Percentiles rank a stretch among this genome's conserved stretches.
Evolutionary conservation across 2,329 filamentous ascomycete species (phyloP).

Genomic region (Apiospora arundinis): DNA sequence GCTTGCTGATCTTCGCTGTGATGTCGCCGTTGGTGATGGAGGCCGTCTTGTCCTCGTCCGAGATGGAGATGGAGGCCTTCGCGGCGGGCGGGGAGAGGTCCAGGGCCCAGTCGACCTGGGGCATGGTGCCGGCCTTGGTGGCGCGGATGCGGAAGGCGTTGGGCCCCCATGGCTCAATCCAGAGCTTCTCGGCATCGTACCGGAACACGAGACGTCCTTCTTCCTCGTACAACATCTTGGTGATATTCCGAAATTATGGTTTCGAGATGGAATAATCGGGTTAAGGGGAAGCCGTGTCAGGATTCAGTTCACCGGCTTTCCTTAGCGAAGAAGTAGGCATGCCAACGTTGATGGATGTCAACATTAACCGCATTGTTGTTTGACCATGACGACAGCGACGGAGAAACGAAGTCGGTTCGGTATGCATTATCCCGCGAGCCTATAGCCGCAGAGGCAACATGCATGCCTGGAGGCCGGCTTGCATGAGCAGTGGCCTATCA

Average conservation of each 20-base stretch:
- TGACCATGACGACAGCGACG: not conserved
- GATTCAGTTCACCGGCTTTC: too few relatives aligned
- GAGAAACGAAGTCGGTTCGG: not conserved
- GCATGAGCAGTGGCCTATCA: not conserved
- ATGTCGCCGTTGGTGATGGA: slow-evolving; percentile 55
- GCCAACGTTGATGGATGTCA: not conserved
- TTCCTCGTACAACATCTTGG: slow-evolving; percentile 33
- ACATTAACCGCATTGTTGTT: not conserved
- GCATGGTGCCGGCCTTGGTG: slow-evolving; percentile 46
- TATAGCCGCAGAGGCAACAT: not conserved
- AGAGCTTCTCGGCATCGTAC: slow-evolving; percentile 52
- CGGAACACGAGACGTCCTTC: slow-evolving; percentile 33
- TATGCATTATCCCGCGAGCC: not conserved
- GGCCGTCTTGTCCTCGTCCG: slow-evolving; percentile 40
- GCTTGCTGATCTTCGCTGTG: slow-evolving; percentile 50
- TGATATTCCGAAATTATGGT: too few relatives aligned
- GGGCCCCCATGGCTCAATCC: slow-evolving; percentile 55
- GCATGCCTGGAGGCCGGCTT: not conserved
- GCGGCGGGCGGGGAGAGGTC: slow-evolving; percentile 32
- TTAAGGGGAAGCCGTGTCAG: accelerated
- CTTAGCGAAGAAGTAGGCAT: not conserved
- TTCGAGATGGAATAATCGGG: accelerated
- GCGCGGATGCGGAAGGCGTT: slow-evolving; percentile 55
- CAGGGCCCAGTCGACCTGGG: slow-evolving; percentile 49
- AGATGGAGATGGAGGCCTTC: slow-evolving; percentile 29